phyloP scores from a whole-genome alignment of 495 filamentous ascomycete species.

The Staphylotrichum longicolle region DNA sequence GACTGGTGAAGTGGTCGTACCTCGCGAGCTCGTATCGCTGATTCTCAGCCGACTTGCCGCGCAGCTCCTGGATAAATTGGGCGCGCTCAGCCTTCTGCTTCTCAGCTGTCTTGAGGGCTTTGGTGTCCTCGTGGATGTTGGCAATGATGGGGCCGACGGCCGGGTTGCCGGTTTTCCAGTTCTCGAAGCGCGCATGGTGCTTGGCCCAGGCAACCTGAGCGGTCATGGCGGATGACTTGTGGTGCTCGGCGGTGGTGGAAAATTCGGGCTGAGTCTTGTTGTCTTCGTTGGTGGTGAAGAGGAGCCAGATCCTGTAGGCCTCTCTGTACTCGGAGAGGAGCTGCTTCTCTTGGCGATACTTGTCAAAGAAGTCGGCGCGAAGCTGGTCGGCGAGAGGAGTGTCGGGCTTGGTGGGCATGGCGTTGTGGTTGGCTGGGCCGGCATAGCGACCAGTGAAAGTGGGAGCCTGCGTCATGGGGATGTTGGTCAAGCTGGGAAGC shows the following conservation, averaged over 20 bases:
- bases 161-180: constrained; percentile 4
- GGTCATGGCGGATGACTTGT: neutral
- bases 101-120: neutral
- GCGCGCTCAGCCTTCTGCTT: neutral
- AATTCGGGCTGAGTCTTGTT: neutral
- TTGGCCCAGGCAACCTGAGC: constrained; percentile 6
- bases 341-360: neutral
- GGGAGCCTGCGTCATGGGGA: constrained; percentile 1
- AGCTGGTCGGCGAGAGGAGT: constrained; percentile 12
- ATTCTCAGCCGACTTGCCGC: neutral
- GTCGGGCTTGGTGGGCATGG: neutral
- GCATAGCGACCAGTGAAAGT: neutral
- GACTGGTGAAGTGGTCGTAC: neutral
- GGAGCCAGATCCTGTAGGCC: neutral
- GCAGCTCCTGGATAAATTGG: neutral
- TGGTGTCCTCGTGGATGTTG: neutral
- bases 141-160: constrained; percentile 1
- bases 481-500: constrained; percentile 11
- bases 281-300: neutral
- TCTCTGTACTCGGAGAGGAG: neutral
- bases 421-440: constrained; percentile 8
- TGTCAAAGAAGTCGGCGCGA: neutral
- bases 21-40: neutral
- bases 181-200: neutral
- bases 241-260: neutral